phyloP scores from a whole-genome alignment of 2,329 filamentous ascomycete species.

The Lachnellula occidentalis region DNA sequence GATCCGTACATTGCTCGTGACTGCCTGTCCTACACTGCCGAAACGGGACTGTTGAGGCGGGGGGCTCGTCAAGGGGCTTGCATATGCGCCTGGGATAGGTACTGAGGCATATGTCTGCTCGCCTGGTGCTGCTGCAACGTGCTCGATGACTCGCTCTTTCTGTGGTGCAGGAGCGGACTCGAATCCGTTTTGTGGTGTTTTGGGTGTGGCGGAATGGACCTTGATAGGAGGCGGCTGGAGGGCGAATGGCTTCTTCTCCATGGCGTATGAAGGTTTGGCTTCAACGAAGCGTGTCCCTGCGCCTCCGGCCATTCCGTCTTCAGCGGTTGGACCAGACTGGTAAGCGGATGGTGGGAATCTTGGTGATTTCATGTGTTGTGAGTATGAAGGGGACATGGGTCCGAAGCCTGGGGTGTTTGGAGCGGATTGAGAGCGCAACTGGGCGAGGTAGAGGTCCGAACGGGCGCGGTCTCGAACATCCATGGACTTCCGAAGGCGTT shows the following conservation, averaged over 20 bases:
- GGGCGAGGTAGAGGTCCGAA: slow-evolving; percentile 88
- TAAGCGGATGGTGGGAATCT: slow-evolving; percentile 55
- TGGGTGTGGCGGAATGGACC: slow-evolving; percentile 72
- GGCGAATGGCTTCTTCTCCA: slow-evolving; percentile 63
- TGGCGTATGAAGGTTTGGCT: slow-evolving; percentile 57
- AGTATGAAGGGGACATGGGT: slow-evolving; percentile 56
- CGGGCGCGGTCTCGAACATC: slow-evolving; percentile 89
- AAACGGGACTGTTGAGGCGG: slow-evolving; percentile 33
- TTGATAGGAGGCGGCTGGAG: slow-evolving; percentile 80
- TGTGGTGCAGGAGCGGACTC: slow-evolving; percentile 36
- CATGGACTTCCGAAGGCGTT: slow-evolving; percentile 94
- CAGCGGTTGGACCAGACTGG: slow-evolving; percentile 46
- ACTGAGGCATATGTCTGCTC: slow-evolving; percentile 82
- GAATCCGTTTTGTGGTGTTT: slow-evolving; percentile 58
- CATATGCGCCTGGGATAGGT: slow-evolving; percentile 83
- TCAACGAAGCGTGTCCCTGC: slow-evolving; percentile 47
- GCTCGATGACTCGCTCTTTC: slow-evolving; percentile 46
- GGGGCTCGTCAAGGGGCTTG: slow-evolving; percentile 49
- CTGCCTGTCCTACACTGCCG: slow-evolving; percentile 26
- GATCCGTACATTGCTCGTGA: slow-evolving; percentile 27
- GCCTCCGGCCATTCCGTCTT: slow-evolving; percentile 38
- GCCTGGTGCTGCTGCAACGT: slow-evolving; percentile 65
- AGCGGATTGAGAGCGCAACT: slow-evolving; percentile 77
- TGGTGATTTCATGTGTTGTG: slow-evolving; percentile 38
- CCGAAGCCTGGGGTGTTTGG: slow-evolving; percentile 91